Evolutionary conservation across 2,329 filamentous ascomycete genomes (phyloP).

Genomic region (Xylaria sp.): DNA sequence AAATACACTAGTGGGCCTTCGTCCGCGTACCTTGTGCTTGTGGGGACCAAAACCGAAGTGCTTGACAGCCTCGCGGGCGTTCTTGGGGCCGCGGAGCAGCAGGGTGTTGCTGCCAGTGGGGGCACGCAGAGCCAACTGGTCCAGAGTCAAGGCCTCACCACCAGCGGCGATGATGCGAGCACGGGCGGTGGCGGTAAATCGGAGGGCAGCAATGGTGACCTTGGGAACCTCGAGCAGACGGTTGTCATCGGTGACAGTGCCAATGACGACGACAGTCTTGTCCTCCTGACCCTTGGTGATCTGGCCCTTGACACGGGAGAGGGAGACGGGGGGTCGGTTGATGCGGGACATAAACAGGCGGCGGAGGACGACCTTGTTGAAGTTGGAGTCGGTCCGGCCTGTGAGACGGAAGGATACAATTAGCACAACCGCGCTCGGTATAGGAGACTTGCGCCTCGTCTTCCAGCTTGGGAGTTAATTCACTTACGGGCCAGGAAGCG

Average conservation of each 20-base stretch:
- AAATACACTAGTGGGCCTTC: not conserved
- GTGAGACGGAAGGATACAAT: constrained; percentile 9
- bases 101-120: constrained; percentile 97
- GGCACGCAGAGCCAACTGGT: constrained; percentile 93
- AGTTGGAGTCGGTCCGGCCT: constrained; percentile 95
- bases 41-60: constrained; percentile 99
- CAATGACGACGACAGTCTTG: constrained; percentile 92
- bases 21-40: constrained; percentile 80
- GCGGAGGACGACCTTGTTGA: constrained; percentile 99
- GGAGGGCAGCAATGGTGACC: constrained; percentile 88
- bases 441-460: not conserved
- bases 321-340: constrained; percentile 93
- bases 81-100: constrained; percentile 97
- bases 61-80: constrained; percentile 95
- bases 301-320: constrained; percentile 84
- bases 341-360: constrained; percentile 98
- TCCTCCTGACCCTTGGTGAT: constrained; percentile 66
- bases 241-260: constrained; percentile 97
- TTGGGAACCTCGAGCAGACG: constrained; percentile 89
- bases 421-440: not conserved
- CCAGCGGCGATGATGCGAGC: constrained; percentile 92
- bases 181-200: constrained; percentile 94
- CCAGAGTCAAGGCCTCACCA: constrained; percentile 92
- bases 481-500: constrained; percentile 89
- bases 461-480: not conserved